phyloP scores from a whole-genome alignment of 2,329 filamentous ascomycete species.

The Pestalotiopsis sp. region DNA sequence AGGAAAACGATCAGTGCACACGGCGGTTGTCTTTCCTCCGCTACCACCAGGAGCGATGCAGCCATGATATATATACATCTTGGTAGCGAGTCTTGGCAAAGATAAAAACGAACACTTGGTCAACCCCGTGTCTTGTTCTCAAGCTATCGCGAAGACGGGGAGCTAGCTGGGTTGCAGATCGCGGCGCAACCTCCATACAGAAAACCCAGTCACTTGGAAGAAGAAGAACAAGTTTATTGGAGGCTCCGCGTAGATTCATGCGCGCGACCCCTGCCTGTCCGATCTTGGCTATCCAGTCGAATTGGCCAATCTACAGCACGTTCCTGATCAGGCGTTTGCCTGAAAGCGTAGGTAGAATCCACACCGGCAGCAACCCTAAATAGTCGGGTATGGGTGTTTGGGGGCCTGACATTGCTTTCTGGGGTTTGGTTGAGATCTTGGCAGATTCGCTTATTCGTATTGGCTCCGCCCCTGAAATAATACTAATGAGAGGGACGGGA shows the following conservation, averaged over 20 bases:
- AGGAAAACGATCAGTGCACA: background rate
- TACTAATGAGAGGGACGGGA: background rate
- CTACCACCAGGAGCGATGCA: background rate
- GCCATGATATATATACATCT: conserved; percentile 1
- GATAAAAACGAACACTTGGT: conserved; percentile 6
- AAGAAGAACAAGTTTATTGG: background rate
- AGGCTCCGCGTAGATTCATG: conserved; percentile 8
- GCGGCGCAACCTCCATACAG: background rate
- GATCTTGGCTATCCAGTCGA: conserved; percentile 7
- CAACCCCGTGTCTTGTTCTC: background rate
- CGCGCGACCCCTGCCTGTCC: background rate
- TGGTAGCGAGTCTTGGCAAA: background rate
- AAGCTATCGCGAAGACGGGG: background rate
- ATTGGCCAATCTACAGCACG: conserved; percentile 11
- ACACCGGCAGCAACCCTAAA: conserved; percentile 7
- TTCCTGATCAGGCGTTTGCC: conserved; percentile 4
- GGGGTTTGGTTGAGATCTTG: conserved; percentile 3
- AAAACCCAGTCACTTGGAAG: background rate
- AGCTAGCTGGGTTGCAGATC: background rate
- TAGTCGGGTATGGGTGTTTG: background rate
- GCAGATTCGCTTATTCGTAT: conserved; percentile 1
- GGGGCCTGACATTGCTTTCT: background rate
- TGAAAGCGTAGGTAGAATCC: conserved; percentile 11
- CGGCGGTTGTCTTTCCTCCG: background rate
- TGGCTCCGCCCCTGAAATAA: conserved; percentile 1